Base-by-base conservation (phyloP, 495 filamentous ascomycete genomes). In the Cryomyces antarcticus region DNA sequence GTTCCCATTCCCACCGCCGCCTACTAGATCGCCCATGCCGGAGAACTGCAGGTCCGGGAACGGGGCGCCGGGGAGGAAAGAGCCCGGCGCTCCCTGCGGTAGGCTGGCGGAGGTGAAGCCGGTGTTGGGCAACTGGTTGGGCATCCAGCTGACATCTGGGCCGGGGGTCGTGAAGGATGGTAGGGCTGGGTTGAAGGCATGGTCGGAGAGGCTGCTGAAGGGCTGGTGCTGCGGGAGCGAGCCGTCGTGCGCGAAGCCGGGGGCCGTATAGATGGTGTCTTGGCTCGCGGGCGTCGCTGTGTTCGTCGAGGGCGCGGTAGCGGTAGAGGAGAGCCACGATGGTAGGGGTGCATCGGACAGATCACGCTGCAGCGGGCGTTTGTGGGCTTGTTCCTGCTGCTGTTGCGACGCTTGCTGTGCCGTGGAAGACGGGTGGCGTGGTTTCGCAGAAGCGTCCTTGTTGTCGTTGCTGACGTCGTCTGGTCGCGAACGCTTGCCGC, bases 381-480 rank as follows among this genome's bases (percentile, higher is more conserved):
- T n/a, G n/a, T n/a, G n/a, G n/a, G 37, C 37, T 39, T 39, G 37
- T 28, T 39, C 7, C 9, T 39, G 9, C 37, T 39, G 37, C 37
- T 39, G 37, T 7, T 39, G 9, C 6, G 37, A 6, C 37, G 37
- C 33, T 7, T 35, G 33, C 7, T 35, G 7, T 35, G n/a, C n/a
- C n/a, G n/a, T 35, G 33, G 33, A 12, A 35, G 7, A 7, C 7
- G 7, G 33, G 7, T 35, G 7, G 33, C 33, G 33, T 35, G 33
- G 33, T 7, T 35, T 7, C 7, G 7, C 33, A 7, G 7, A 12
- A 12, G 7, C 33, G 33, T 7, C 12, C 12, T 35, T 39, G 9
- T 7, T 28, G 6, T 27, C 17, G 9, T 27, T 39, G 37, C 9
- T 52, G 54, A 73, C 92, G 84, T 41, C 89, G 72, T 62, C n/a